Percentiles rank a stretch among this genome's conserved stretches.
phyloP scores from a whole-genome alignment of 805 yeast species.

The Pichia membranifaciens region DNA sequence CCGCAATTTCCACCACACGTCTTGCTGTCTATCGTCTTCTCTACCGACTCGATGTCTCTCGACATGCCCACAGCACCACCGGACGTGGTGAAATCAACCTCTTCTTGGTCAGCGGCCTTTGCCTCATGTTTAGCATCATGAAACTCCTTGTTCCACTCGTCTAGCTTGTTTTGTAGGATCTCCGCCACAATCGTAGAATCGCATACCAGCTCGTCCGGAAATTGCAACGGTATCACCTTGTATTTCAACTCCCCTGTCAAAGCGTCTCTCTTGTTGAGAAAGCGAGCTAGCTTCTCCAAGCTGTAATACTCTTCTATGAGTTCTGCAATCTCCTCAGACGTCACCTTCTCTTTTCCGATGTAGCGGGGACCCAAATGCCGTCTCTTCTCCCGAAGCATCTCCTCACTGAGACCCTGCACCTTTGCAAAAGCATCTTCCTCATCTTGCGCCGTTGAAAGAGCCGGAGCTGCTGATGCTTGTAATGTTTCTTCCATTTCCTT shows the following conservation, averaged over 20 bases:
- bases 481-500: not conserved
- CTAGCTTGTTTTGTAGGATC: slow-evolving; percentile 39
- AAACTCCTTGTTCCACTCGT: slow-evolving; percentile 7
- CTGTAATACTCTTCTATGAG: slow-evolving; percentile 49
- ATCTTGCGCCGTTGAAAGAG: slow-evolving; percentile 68
- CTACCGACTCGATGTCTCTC: slow-evolving; percentile 15
- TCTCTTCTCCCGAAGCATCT: slow-evolving; percentile 16
- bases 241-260: slow-evolving; percentile 27
- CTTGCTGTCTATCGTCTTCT: slow-evolving; percentile 28
- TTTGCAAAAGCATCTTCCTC: slow-evolving; percentile 50
- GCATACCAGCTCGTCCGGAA: slow-evolving; percentile 74
- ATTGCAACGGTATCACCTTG: slow-evolving; percentile 70
- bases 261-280: slow-evolving; percentile 25
- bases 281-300: slow-evolving; percentile 28
- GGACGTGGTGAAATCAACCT: slow-evolving; percentile 12
- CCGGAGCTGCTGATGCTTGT: slow-evolving; percentile 39
- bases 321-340: slow-evolving; percentile 25
- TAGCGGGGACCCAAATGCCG: slow-evolving; percentile 26
- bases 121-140: slow-evolving; percentile 11
- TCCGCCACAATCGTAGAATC: slow-evolving; percentile 73
- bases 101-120: slow-evolving; percentile 1
- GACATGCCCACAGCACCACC: not conserved
- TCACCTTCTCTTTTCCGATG: slow-evolving; percentile 22
- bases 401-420: slow-evolving; percentile 22
- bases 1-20: slow-evolving; percentile 27